phyloP scores from a whole-genome alignment of 306 rosid genomes.

The barrel medic (Medicago truncatula) region MtrunA17r5.0-ANR NC_053046.1:44696501-44697000 shows the following conservation, averaged over 20 bases:
- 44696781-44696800: background rate
- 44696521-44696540: constrained; percentile 66
- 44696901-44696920: constrained; percentile 96
- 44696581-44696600: constrained; percentile 34
- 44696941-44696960: constrained; percentile 94
- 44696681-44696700: constrained; percentile 12
- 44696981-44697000: constrained; percentile 93
- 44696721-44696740: background rate
- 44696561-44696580: constrained; percentile 6
- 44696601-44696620: constrained; percentile 25
- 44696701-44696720: constrained; percentile 9
- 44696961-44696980: constrained; percentile 91
- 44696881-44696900: constrained; percentile 92
- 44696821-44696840: constrained; percentile 93
- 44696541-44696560: constrained; percentile 31
- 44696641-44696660: constrained; percentile 20
- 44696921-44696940: constrained; percentile 96
- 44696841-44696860: constrained; percentile 96
- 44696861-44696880: constrained; percentile 95
- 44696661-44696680: constrained; percentile 38
- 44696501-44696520: constrained; percentile 98
- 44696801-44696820: constrained; percentile 42
- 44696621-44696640: constrained; percentile 27
- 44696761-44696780: constrained; percentile 14
- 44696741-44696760: constrained; percentile 2